phyloP scores from a whole-genome alignment of 2,329 filamentous ascomycete genomes.

The Colletotrichum sp. region DNA sequence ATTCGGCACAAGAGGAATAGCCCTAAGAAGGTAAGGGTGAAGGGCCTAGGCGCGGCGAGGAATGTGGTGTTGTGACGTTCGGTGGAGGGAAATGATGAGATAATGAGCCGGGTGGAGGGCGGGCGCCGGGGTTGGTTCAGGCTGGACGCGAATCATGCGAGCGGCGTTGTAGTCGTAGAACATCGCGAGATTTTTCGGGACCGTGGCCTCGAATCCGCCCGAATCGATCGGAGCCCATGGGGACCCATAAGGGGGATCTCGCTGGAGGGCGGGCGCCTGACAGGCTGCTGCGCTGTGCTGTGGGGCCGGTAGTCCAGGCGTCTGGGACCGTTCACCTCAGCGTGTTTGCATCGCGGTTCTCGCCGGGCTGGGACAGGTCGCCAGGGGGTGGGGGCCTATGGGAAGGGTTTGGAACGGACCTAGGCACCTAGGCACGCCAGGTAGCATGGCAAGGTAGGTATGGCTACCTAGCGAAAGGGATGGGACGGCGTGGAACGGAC shows the following conservation, averaged over 20 bases:
- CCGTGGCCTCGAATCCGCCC: constrained; percentile 15
- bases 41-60: background rate
- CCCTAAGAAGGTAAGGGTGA: background rate
- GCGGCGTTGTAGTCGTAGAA: background rate
- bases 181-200: constrained; percentile 22
- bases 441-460: background rate
- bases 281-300: background rate
- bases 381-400: background rate
- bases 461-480: background rate
- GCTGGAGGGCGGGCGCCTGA: background rate
- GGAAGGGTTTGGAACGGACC: background rate
- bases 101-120: background rate
- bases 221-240: constrained; percentile 6
- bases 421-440: background rate
- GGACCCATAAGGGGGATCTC: background rate
- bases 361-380: background rate
- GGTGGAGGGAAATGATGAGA: background rate
- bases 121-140: background rate
- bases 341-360: background rate
- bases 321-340: background rate
- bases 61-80: background rate
- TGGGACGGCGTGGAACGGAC: background rate
- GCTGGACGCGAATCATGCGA: constrained; percentile 11
- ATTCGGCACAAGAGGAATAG: background rate
- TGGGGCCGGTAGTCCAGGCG: constrained; percentile 10